Percentiles rank a stretch among this genome's conserved stretches.
Conservation (phyloP, 1,284 basidiomycete genomes). For the Microbotryum saponariae region DNA sequence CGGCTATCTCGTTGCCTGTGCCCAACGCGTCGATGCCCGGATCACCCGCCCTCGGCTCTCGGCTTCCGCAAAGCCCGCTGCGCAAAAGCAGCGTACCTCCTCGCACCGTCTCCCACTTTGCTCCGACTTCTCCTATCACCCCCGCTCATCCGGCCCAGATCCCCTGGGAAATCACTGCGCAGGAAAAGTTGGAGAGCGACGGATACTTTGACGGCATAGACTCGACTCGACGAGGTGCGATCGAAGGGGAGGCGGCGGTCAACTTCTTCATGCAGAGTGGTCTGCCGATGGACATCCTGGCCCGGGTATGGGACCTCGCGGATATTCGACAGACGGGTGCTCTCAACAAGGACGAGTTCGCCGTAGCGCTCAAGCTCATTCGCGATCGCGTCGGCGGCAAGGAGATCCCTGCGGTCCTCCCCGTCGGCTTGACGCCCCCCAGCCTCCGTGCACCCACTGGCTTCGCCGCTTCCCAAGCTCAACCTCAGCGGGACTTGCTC, state of each 20-base stretch:
- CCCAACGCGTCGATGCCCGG: conserved; percentile 44
- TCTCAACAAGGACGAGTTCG: conserved; percentile 86
- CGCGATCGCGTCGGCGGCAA: conserved; percentile 78
- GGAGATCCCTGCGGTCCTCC: conserved; percentile 65
- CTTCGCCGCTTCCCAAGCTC: conserved; percentile 8
- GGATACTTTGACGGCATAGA: conserved; percentile 79
- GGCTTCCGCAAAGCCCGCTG: conserved; percentile 48
- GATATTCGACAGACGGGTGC: conserved; percentile 84
- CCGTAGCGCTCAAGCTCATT: conserved; percentile 92
- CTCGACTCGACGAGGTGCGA: conserved; percentile 62
- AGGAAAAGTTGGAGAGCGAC: conserved; percentile 75
- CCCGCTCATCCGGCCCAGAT: background rate
- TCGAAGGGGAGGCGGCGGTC: conserved; percentile 89
- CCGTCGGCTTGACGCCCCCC: conserved; percentile 70
- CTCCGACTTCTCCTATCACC: background rate
- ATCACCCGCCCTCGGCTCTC: conserved; percentile 29
- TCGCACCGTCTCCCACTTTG: background rate
- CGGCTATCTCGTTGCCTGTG: conserved; percentile 48
- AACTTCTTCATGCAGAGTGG: conserved; percentile 94
- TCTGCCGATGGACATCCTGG: conserved; percentile 72
- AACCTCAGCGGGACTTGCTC: conserved; percentile 43
- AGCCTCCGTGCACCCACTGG: conserved; percentile 44
- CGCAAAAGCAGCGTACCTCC: background rate
- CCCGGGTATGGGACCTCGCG: conserved; percentile 90
- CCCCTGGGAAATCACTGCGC: conserved; percentile 74